Evolutionary conservation across 2,329 filamentous ascomycete species (phyloP).

Genomic region (Ophiostoma perfectum): DNA sequence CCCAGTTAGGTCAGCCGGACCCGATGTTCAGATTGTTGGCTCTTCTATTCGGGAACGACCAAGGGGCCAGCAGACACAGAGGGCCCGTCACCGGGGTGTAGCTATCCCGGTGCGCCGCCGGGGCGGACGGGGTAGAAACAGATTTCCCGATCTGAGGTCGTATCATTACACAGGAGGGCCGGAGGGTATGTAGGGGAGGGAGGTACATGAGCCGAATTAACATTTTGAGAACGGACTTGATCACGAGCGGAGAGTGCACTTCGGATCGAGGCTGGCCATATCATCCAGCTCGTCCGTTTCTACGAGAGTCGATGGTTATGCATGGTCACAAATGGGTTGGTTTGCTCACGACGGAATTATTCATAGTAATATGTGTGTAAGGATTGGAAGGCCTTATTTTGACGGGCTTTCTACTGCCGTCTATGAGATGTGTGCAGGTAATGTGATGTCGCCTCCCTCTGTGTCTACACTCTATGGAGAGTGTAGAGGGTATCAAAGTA

Average conservation of each 20-base stretch:
- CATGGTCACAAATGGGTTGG: too few relatives aligned
- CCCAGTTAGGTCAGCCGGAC: background rate
- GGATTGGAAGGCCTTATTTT: too few relatives aligned
- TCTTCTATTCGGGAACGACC: background rate
- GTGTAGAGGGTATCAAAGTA: constrained; percentile 6
- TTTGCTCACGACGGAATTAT: too few relatives aligned
- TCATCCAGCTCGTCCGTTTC: too few relatives aligned
- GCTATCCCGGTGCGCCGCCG: background rate
- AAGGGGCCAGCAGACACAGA: background rate
- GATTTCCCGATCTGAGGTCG: background rate
- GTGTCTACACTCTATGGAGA: background rate
- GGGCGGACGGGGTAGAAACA: background rate
- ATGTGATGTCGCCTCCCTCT: background rate
- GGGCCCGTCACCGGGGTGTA: background rate
- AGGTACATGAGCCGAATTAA: too few relatives aligned
- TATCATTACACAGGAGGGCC: background rate
- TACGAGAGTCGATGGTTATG: too few relatives aligned
- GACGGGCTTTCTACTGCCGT: background rate
- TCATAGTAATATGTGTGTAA: too few relatives aligned
- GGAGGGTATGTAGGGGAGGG: background rate
- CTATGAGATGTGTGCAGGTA: background rate
- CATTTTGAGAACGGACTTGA: too few relatives aligned
- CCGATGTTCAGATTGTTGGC: background rate
- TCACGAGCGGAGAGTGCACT: too few relatives aligned
- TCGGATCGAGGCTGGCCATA: too few relatives aligned